A percentile compares a stretch with the other conserved stretches of the same genome.
Conservation (phyloP, 768 basidiomycete genomes). For the Pholiota molesta region DNA sequence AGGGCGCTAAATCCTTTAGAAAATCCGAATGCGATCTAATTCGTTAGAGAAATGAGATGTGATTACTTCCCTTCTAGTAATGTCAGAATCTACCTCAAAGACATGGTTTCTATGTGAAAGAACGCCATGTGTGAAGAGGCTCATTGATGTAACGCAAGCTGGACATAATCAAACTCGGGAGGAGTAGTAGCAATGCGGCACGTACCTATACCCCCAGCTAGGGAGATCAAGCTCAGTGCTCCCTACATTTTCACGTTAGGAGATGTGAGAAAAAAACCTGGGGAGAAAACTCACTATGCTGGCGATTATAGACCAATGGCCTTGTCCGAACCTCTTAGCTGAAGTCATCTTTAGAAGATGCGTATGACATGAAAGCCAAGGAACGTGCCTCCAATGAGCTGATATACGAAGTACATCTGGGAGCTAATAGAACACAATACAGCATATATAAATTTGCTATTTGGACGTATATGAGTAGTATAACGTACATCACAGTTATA, state of each 20-base stretch:
- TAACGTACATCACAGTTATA: not conserved
- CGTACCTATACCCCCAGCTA: slow-evolving; percentile 3
- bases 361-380: not conserved
- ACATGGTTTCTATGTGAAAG: slow-evolving; percentile 3
- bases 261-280: not conserved
- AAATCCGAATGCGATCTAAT: slow-evolving; percentile 3
- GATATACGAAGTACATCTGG: slow-evolving; percentile 9
- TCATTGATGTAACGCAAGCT: slow-evolving; percentile 7
- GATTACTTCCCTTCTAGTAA: not conserved
- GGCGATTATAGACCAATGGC: slow-evolving; percentile 1
- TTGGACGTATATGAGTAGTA: not conserved
- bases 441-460: not conserved
- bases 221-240: not conserved
- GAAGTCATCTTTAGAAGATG: not conserved
- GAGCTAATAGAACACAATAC: not conserved
- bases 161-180: not conserved
- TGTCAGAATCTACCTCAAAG: not conserved
- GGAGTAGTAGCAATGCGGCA: too few relatives aligned
- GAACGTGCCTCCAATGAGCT: slow-evolving; percentile 5
- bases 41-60: not conserved
- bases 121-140: slow-evolving; percentile 1
- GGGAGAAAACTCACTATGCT: not conserved
- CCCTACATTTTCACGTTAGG: not conserved
- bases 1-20: slow-evolving; percentile 6
- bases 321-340: slow-evolving; percentile 9